Conservation (phyloP, 495 filamentous ascomycete genomes). For the Penicillium roqueforti region DNA sequence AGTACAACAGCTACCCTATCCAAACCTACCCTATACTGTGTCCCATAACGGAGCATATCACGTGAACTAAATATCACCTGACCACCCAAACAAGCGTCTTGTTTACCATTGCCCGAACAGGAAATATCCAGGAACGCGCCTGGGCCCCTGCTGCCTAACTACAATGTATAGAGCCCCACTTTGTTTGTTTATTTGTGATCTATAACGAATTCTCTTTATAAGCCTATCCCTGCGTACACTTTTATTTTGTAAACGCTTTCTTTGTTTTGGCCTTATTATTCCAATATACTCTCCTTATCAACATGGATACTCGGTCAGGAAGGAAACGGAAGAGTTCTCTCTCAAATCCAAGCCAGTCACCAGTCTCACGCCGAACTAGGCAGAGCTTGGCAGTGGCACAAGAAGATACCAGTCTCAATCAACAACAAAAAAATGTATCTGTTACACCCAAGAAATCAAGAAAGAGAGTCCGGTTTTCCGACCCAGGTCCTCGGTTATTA, state of each 20-base stretch:
- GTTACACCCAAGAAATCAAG: constrained; percentile 38
- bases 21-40: too few species aligned
- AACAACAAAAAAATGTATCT: constrained; percentile 1
- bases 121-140: constrained; percentile 16
- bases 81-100: constrained; percentile 22
- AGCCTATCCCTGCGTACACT: background rate
- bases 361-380: constrained; percentile 23
- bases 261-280: background rate
- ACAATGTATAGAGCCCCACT: constrained; percentile 21
- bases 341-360: constrained; percentile 16
- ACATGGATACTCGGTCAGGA: constrained; percentile 28
- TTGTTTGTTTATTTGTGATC: constrained; percentile 32
- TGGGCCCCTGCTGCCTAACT: constrained; percentile 20
- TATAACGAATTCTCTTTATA: constrained; percentile 19
- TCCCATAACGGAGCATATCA: background rate
- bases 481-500: constrained; percentile 52
- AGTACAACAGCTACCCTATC: too few species aligned
- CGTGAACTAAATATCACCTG: constrained; percentile 6
- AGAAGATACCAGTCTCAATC: background rate
- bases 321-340: constrained; percentile 31
- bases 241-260: background rate
- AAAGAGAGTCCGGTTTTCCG: constrained; percentile 70
- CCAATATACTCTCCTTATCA: background rate
- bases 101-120: constrained; percentile 25
- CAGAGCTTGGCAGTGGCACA: constrained; percentile 1